Evolutionary conservation across 2,329 filamentous ascomycete species (phyloP), one percentile per base, ranked within the genome.

Genomic region (Sporothrix luriei): DNA sequence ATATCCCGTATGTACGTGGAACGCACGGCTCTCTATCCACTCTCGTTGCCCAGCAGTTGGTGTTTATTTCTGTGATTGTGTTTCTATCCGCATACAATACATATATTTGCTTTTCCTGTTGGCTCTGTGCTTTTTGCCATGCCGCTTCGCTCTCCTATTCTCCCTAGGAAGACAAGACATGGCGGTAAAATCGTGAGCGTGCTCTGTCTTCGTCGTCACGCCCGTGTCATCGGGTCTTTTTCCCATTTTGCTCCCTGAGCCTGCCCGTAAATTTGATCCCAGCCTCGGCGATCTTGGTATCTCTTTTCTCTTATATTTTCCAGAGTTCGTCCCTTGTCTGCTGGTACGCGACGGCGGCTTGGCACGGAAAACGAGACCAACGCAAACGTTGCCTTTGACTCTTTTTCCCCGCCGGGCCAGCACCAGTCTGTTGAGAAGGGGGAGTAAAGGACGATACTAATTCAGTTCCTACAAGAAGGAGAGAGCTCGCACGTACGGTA

Each of bases 71-170:
- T 33, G 16, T 48, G 19, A 48, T 14, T 48, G 3, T 14, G 11
- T 19, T 14, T 19, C 43, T 6, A 14, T 48, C 43, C 26, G 51
- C 4, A 3, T 16, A 24, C 7, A 54, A 16, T 54, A 4, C 19
- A 29, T 54, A 16, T 54, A n/a, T 38, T n/a, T 40, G n/a, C 3
- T 7, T 3, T 33, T n/a, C 9, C 55, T 38, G 19, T 59, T 59
- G 55, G 55, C 16, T 5, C 55, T 59, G 55, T 59, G 55, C 29
- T 33, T 29, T 59, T 59, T 33, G 33, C 55, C 9, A 40, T 40
- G 55, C 33, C 33, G 33, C 9, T 33, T 33, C 33, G 33, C 33
- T 33, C 33, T 33, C 33, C 7, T 33, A 4, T 59, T 1, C 33
- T 7, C 24, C 4, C 29, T 54, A 24, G 24, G n/a, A 14, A 57